Evolutionary conservation across 2,329 filamentous ascomycete species (phyloP).

Genomic region (Trichoderma afroharzianum): DNA sequence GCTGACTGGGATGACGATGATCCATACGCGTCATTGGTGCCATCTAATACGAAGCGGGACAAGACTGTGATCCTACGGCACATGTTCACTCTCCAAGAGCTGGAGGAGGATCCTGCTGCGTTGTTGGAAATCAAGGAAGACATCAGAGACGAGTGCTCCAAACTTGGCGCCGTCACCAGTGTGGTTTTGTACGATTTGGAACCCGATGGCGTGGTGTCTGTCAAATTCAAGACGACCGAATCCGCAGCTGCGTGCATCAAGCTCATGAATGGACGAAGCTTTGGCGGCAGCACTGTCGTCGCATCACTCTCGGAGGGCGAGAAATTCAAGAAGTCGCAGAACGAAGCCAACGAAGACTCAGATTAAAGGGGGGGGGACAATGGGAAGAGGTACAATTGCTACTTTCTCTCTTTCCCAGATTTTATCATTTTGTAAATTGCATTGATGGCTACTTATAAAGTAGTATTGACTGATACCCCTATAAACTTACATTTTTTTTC

Average conservation of each 20-base stretch:
- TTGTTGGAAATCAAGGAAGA: constrained; percentile 93
- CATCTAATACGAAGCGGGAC: constrained; percentile 57
- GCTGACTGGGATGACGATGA: constrained; percentile 96
- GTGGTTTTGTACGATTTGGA: constrained; percentile 89
- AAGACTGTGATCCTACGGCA: constrained; percentile 84
- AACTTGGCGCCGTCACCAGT: constrained; percentile 84
- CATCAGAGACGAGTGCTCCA: constrained; percentile 82
- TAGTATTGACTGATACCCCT: constrained; percentile 13
- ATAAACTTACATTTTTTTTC: not conserved
- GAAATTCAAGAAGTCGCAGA: constrained; percentile 66
- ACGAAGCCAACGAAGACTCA: constrained; percentile 45
- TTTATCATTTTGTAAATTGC: not conserved
- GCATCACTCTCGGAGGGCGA: constrained; percentile 72
- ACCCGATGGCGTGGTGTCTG: constrained; percentile 75
- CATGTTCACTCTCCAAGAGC: constrained; percentile 85
- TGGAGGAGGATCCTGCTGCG: constrained; percentile 79
- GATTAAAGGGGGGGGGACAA: constrained; percentile 25
- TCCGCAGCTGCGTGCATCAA: constrained; percentile 70
- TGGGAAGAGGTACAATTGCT: not conserved
- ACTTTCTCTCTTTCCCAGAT: not conserved
- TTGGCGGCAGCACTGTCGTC: constrained; percentile 67
- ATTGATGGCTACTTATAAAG: not conserved
- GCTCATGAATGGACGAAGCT: constrained; percentile 75
- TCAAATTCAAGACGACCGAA: constrained; percentile 71
- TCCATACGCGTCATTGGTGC: constrained; percentile 44